Percentiles rank a stretch among this genome's conserved stretches.
Conservation (phyloP, 805 yeast species). For the Ogataea pini region DNA sequence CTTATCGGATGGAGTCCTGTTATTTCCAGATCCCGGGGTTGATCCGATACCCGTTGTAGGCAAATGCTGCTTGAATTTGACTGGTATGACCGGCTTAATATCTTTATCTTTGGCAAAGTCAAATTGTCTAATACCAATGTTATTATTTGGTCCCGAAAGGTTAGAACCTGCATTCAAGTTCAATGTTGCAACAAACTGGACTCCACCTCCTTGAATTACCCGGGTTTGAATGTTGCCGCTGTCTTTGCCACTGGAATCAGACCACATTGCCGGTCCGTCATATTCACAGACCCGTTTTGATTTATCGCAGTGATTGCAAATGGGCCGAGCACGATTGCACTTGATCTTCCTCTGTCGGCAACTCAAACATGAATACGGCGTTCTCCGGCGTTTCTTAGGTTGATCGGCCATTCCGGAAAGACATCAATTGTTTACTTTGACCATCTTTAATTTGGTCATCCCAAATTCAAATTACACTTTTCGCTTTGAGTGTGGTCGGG, state of each 20-base stretch:
- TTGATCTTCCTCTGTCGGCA: conserved; percentile 29
- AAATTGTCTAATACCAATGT: too few relatives aligned
- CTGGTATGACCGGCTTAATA: too few relatives aligned
- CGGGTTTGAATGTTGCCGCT: background rate
- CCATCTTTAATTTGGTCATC: too few relatives aligned
- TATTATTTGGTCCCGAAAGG: too few relatives aligned
- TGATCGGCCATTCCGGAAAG: background rate
- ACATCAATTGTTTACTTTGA: too few relatives aligned
- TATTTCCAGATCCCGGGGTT: too few relatives aligned
- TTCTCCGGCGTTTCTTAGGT: conserved; percentile 24
- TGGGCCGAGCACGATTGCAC: conserved; percentile 27
- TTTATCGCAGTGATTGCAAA: conserved; percentile 23
- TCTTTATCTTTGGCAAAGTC: too few relatives aligned
- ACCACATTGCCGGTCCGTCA: conserved; percentile 26
- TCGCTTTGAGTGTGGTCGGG: too few relatives aligned
- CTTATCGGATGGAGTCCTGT: too few relatives aligned
- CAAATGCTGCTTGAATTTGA: background rate
- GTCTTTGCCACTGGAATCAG: background rate
- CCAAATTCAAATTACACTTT: too few relatives aligned
- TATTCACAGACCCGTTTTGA: conserved; percentile 21
- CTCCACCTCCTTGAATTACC: background rate
- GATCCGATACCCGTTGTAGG: too few relatives aligned
- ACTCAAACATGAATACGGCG: conserved; percentile 27
- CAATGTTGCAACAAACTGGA: background rate
- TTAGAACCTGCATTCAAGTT: background rate